Conservation (phyloP, 352 stramenopile species). For the Pythium aristosporum region DNA sequence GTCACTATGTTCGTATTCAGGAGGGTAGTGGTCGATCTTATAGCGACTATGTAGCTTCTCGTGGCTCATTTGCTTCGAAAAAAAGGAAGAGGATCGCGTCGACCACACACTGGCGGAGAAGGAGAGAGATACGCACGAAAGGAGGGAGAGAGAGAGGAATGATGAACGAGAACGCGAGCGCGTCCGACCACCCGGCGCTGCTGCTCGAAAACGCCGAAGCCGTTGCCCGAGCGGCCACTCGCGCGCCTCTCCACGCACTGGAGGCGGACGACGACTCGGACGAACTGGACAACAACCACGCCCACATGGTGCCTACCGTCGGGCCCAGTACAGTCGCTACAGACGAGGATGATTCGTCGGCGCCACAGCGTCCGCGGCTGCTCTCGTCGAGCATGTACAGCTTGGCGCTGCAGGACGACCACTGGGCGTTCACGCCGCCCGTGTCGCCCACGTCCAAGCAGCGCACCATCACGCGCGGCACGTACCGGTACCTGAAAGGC, state of each 20-base stretch:
- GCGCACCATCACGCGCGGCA: slow-evolving; percentile 33
- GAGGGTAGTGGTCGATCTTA: too few species aligned
- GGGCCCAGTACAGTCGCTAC: background rate
- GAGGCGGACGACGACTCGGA: slow-evolving; percentile 11
- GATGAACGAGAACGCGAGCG: slow-evolving; percentile 20
- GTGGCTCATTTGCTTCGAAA: too few species aligned
- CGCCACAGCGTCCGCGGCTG: slow-evolving; percentile 22
- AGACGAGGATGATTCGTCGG: slow-evolving; percentile 2
- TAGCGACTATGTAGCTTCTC: too few species aligned
- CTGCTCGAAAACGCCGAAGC: slow-evolving; percentile 15
- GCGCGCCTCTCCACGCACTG: background rate
- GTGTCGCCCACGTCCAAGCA: slow-evolving; percentile 36
- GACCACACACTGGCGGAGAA: too few species aligned
- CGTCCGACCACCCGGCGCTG: slow-evolving; percentile 5
- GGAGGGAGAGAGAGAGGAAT: slow-evolving; percentile 2
- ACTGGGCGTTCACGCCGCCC: slow-evolving; percentile 51
- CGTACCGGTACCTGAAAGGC: slow-evolving; percentile 58
- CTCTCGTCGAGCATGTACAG: slow-evolving; percentile 51
- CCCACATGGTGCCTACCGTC: too few species aligned
- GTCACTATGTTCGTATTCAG: too few species aligned
- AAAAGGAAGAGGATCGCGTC: too few species aligned
- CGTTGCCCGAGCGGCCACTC: background rate
- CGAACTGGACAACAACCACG: background rate
- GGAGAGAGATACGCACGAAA: too few species aligned
- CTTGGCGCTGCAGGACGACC: slow-evolving; percentile 57